Conservation (phyloP, 2,329 filamentous ascomycete species). For the Mycocentrospora acerina region DNA sequence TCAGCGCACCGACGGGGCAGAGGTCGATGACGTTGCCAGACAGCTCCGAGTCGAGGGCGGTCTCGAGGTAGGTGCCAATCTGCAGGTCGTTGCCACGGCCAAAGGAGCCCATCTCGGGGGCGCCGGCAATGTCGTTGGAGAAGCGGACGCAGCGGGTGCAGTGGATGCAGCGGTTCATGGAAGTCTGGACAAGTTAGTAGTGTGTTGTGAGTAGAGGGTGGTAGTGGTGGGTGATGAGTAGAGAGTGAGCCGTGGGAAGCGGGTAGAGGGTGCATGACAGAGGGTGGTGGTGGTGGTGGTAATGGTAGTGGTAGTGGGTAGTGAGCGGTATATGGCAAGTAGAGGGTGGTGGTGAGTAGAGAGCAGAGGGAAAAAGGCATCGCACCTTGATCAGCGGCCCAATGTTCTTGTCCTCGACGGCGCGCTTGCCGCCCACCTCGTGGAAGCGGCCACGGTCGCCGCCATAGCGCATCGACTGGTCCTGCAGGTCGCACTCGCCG, state of each 20-base stretch:
- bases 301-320: no score
- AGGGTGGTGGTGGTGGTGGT: no score
- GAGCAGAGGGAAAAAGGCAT: no score
- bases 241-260: no score
- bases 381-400: slow-evolving; percentile 83
- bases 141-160: slow-evolving; percentile 98
- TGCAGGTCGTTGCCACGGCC: slow-evolving; percentile 97
- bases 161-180: slow-evolving; percentile 99
- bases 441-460: slow-evolving; percentile 96
- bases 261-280: no score
- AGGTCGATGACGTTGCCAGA: slow-evolving; percentile 98
- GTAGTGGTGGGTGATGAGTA: no score
- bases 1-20: slow-evolving; percentile 94
- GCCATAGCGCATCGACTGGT: slow-evolving; percentile 99
- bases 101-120: slow-evolving; percentile 89
- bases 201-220: no score
- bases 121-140: slow-evolving; percentile 94
- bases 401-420: slow-evolving; percentile 99
- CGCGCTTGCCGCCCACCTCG: slow-evolving; percentile 92
- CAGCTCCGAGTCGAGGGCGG: slow-evolving; percentile 88
- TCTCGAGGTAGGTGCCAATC: slow-evolving; percentile 96
- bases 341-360: no score
- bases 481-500: slow-evolving; percentile 97
- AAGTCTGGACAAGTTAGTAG: no score
- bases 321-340: no score